phyloP scores from a whole-genome alignment of 1,284 basidiomycete species.

The Trichosporon sp. region DNA sequence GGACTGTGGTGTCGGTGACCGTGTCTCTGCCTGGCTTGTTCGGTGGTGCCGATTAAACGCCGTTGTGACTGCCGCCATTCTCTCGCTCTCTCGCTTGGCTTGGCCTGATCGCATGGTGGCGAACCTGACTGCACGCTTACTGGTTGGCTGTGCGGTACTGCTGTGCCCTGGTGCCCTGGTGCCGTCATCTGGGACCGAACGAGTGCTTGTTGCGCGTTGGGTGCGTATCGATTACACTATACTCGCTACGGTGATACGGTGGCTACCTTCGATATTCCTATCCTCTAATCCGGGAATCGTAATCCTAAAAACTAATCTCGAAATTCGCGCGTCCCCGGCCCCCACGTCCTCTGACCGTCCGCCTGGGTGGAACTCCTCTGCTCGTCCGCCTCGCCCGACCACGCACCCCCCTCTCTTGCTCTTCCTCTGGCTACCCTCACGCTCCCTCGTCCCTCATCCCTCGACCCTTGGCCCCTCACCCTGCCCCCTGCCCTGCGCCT shows the following conservation, averaged over 20 bases:
- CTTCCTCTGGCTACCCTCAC: background rate
- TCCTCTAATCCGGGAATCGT: conserved; percentile 7
- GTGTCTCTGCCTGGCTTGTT: background rate
- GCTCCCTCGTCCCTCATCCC: background rate
- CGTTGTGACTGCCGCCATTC: conserved; percentile 1
- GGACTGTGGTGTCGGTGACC: background rate
- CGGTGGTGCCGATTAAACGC: conserved; percentile 14
- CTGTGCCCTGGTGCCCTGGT: conserved; percentile 13
- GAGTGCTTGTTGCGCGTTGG: conserved; percentile 1
- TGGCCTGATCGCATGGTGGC: background rate
- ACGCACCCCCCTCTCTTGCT: background rate
- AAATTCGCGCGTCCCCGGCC: background rate
- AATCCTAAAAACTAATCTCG: conserved; percentile 5
- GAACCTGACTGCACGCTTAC: background rate
- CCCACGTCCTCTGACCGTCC: background rate
- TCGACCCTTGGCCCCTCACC: background rate
- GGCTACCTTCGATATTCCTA: no score
- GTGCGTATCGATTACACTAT: background rate
- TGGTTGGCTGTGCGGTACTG: conserved; percentile 4
- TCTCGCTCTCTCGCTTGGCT: no score
- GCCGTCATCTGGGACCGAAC: conserved; percentile 13
- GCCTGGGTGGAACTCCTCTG: background rate
- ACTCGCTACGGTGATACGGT: no score
- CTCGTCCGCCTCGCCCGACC: conserved; percentile 4
- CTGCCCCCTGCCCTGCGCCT: background rate